phyloP scores from a whole-genome alignment of 371 early-diverging fungal genomes.

The Rhizopus delemar region DNA sequence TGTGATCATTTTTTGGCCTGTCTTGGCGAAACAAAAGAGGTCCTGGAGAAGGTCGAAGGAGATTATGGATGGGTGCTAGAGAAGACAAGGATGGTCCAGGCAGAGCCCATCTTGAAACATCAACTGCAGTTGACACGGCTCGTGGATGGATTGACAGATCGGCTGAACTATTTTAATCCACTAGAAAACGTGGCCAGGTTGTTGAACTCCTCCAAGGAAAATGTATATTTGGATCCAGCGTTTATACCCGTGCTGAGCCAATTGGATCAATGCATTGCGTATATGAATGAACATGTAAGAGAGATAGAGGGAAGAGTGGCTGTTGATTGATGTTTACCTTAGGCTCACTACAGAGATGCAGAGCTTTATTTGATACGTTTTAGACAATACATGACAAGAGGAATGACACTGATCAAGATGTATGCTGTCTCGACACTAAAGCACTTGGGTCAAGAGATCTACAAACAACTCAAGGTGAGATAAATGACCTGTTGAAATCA shows the following conservation, averaged over 20 bases:
- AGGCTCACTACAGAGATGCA: constrained; percentile 78
- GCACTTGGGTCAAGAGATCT: constrained; percentile 61
- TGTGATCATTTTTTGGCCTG: constrained; percentile 63
- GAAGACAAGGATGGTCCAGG: constrained; percentile 73
- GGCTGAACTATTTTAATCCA: constrained; percentile 77
- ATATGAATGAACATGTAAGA: constrained; percentile 72
- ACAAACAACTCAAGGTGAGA: constrained; percentile 43
- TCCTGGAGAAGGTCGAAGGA: constrained; percentile 62
- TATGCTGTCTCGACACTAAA: constrained; percentile 73
- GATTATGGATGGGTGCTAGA: constrained; percentile 76
- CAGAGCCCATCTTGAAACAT: constrained; percentile 69
- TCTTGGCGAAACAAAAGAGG: constrained; percentile 49
- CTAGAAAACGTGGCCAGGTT: constrained; percentile 77
- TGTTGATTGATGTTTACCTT: not conserved
- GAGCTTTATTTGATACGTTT: constrained; percentile 90
- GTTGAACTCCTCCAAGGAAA: constrained; percentile 81
- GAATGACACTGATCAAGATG: constrained; percentile 88
- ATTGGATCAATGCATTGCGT: constrained; percentile 79
- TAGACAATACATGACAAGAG: constrained; percentile 87
- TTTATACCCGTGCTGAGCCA: constrained; percentile 79
- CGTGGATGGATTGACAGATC: constrained; percentile 63
- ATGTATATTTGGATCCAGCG: constrained; percentile 70
- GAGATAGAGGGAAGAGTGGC: not conserved
- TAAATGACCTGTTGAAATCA: constrained; percentile 4
- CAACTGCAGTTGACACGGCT: constrained; percentile 68